Evolutionary conservation across 129 eudicot species (phyloP).

Genomic region (sunflower (Helianthus annuus)): DNA sequence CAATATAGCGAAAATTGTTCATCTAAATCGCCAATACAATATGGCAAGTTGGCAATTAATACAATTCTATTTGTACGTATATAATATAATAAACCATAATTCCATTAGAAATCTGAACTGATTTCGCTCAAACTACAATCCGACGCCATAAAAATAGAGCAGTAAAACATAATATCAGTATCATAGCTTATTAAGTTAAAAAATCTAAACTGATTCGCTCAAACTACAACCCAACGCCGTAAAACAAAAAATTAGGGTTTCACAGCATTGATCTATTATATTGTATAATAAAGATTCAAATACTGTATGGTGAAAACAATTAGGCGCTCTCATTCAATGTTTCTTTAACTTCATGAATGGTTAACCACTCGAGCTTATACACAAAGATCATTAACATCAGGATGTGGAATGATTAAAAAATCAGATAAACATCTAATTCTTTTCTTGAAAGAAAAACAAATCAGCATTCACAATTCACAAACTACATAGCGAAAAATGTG

Average conservation of each 20-base stretch:
- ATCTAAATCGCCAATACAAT: constrained; percentile 5
- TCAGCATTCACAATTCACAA: too few species aligned
- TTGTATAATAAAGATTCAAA: background rate
- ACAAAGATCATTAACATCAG: background rate
- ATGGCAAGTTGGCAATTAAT: background rate
- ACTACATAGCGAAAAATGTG: too few species aligned
- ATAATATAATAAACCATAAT: background rate
- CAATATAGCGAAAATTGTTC: background rate
- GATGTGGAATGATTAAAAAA: background rate
- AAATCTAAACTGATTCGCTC: too few species aligned
- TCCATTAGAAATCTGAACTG: background rate
- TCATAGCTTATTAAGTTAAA: background rate
- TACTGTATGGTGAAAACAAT: background rate
- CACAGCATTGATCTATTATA: background rate
- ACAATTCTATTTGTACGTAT: background rate
- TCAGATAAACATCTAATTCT: background rate
- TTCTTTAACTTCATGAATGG: background rate
- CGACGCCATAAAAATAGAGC: background rate
- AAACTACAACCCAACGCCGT: background rate
- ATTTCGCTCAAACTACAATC: background rate
- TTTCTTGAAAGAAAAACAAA: too few species aligned
- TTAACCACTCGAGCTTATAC: background rate
- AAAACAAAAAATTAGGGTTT: background rate
- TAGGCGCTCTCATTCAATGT: background rate
- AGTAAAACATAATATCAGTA: background rate